Evolutionary conservation across 176 grass and related monocot species (phyloP), one percentile per base, ranked within the genome.

Genomic region (Coix lacrymajobi): DNA sequence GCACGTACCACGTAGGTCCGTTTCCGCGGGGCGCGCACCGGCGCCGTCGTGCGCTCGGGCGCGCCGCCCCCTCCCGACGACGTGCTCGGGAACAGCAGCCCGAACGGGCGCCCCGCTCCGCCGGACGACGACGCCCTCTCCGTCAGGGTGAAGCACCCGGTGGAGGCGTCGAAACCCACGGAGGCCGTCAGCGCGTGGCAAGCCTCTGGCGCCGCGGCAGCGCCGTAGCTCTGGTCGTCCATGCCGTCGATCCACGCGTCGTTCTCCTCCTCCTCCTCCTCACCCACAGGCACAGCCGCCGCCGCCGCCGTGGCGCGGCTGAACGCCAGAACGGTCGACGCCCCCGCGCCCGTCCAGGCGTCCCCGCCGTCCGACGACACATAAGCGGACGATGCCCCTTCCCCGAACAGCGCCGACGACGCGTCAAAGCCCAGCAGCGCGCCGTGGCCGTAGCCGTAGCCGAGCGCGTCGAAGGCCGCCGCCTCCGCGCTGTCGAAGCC

Each of bases 211-310:
- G 31, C 25, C 46, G 15, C 22, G 12, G 69, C 16, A 32, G 34
- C 12, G 46, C 37, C 51, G 81, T 81, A 86, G 71, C 61, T 82
- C 68, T 83, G 88, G 72, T 80, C 87, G 74, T 82, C 90, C 88
- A 86, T 79, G 9, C 81, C 80, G 39, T 97, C 89, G 62, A 90
- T 90, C 96, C 91, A 95, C 40, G 71, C 66, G 66, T 84, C 89
- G 46, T 68, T 80, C 16, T 88, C 85, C 15, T 86, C 87, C 38
- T 87, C 48, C 29, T 87, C 48, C n/a, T 80, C 69, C 0, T 30
- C 64, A 0, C 17, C 48, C 17, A 3, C 25, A 0, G 4, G 22
- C 33, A 52, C 24, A 2, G 22, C 49, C 62, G 12, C 36, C 71
- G 16, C 36, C 71, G 29, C 75, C 6, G 78, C 3, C 20, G 63